Base-by-base conservation (phyloP, 1,139 yeast species). In the Geotrichum aggregatum region DNA sequence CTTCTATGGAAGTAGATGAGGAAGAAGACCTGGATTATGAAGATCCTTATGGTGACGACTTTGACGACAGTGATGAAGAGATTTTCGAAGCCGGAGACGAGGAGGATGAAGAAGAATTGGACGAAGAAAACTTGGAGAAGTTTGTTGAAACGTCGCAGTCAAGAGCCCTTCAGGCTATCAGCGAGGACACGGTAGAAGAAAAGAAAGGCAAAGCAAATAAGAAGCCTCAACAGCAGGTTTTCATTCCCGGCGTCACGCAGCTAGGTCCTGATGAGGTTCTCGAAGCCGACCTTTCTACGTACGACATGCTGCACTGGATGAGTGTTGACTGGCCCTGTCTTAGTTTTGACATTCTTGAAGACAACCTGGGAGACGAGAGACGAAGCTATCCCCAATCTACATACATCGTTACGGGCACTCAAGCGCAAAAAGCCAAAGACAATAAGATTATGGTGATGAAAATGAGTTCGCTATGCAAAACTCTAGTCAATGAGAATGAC, bases 301-400 rank as follows among this genome's bases (percentile, higher is more conserved):
- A 94, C 67, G 96, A 92, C 64, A 91, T 92, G 98, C 75, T 92
- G 55, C 99, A 92, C 71, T 87, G 87, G 64, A 87, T 92, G 57
- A 87, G 87, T 67, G 75, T 92, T 68, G 95, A 96, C 63, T 92
- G 98, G 98, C 98, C 99, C 19, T 89, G 97, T 71, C 74, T 92
- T 65, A 87, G 97, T 1, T 76, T 94, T 58, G 98, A 92, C 66
- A 73, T 92, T 38, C 72, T 94, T 53, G 96, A 96, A 11, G 99
- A 92, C 67, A 73, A 76, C 50, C 75, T 88, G 53, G 99, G 98
- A 8, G 76, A 79, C 52, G 97, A 89, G 70, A 83, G 98, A 74
- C 79, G 96, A 71, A 78, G 78, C 43, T 92, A 82, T 65, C 99
- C 99, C 4, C 96, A 95, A 41, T 78, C 95, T 3, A 75, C 89